Evolutionary conservation across 371 early-diverging fungal species (phyloP).

Genomic region (Mortierella sp.): DNA sequence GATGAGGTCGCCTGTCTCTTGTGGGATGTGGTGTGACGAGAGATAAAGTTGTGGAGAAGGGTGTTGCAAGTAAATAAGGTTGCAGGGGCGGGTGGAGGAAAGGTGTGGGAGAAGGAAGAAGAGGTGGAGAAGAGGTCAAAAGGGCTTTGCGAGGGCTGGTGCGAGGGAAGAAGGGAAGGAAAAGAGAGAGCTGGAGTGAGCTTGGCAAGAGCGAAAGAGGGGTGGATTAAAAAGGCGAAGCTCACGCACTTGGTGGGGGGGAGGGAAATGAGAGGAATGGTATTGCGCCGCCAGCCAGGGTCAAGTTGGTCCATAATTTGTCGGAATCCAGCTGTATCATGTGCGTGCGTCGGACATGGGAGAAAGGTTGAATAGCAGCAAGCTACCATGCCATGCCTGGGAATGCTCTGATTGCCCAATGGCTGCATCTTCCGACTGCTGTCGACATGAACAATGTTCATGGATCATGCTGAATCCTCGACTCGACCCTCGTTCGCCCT

Average conservation of each 20-base stretch:
- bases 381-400: not conserved
- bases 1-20: not conserved
- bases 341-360: not conserved
- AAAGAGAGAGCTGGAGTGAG: not conserved
- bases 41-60: conserved; percentile 9
- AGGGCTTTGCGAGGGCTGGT: no score
- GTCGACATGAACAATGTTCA: no score
- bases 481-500: no score
- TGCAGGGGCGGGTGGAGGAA: not conserved
- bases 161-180: conserved; percentile 9
- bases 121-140: not conserved
- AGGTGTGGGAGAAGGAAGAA: not conserved
- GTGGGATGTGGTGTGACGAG: not conserved
- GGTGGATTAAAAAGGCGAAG: not conserved
- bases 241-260: not conserved
- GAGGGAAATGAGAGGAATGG: not conserved
- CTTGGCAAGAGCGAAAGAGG: not conserved
- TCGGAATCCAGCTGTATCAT: not conserved
- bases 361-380: not conserved
- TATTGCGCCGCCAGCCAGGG: no score
- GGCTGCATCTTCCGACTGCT: not conserved
- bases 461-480: no score
- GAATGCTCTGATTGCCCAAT: not conserved
- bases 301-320: no score
- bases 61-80: conserved; percentile 3